These are phyloP conservation scores for Mycosphaerella sp. DNA, from an alignment of 2,329 filamentous ascomycete genomes.

Conservation along the genomic window DNA sequence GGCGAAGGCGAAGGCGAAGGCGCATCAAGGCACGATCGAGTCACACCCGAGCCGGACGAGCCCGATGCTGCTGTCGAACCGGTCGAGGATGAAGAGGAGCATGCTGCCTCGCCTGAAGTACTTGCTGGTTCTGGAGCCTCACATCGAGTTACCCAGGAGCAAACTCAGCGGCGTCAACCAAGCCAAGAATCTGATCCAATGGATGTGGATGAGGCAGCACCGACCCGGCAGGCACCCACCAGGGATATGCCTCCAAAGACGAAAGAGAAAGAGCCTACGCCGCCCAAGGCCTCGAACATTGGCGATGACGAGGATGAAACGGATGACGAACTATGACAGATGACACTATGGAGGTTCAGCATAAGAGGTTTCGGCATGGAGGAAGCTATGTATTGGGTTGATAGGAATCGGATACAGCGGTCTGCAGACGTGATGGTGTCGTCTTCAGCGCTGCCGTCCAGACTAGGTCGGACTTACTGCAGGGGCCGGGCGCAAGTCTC, in stretches of 20 bases:
- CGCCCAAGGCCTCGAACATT: constrained; percentile 10
- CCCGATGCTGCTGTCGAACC: constrained; percentile 2
- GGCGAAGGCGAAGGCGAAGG: constrained; percentile 16
- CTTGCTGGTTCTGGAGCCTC: neutral
- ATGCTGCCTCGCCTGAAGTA: neutral
- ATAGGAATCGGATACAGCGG: neutral
- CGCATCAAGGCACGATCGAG: constrained; percentile 8
- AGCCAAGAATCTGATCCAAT: constrained; percentile 1
- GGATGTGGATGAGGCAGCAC: constrained; percentile 12
- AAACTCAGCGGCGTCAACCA: neutral
- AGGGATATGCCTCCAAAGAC: constrained; percentile 22
- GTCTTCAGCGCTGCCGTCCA: neutral
- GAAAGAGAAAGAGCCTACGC: constrained; percentile 7
- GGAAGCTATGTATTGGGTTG: neutral
- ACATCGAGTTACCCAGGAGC: constrained; percentile 3
- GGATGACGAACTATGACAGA: constrained; percentile 31
- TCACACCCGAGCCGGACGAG: constrained; percentile 11
- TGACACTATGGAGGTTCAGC: neutral
- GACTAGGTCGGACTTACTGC: neutral
- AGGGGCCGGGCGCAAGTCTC: neutral
- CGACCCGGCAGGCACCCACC: neutral
- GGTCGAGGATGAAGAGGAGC: constrained; percentile 16
- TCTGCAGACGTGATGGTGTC: neutral
- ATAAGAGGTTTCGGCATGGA: neutral
- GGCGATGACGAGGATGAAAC: constrained; percentile 30